Conservation (phyloP, 2,329 filamentous ascomycete genomes). For the Chaetomiaceae sp. region DNA sequence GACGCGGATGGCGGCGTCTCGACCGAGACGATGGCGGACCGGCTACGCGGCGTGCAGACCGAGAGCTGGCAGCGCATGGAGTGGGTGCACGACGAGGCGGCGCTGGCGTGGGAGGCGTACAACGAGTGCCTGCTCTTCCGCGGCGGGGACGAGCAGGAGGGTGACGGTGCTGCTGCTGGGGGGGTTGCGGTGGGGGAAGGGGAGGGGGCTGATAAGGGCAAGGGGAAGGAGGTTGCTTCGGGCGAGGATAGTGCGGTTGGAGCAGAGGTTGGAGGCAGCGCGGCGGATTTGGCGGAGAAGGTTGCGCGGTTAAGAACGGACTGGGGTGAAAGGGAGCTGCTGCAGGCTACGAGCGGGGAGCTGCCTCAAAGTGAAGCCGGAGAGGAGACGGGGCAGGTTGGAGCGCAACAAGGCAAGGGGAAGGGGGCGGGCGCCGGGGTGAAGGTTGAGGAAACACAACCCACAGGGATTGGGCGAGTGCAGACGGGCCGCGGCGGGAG, state of each 20-base stretch:
- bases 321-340: slow-evolving; percentile 40
- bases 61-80: slow-evolving; percentile 75
- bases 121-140: slow-evolving; percentile 62
- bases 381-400: not conserved
- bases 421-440: not conserved
- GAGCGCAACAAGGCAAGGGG: slow-evolving; percentile 1
- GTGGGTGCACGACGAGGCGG: slow-evolving; percentile 76
- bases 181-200: slow-evolving; percentile 14
- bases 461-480: slow-evolving; percentile 4
- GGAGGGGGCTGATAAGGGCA: slow-evolving; percentile 27
- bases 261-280: slow-evolving; percentile 15
- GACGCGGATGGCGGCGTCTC: slow-evolving; percentile 48
- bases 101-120: slow-evolving; percentile 70
- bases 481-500: slow-evolving; percentile 14
- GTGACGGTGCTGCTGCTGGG: slow-evolving; percentile 14
- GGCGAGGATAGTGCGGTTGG: slow-evolving; percentile 12
- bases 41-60: slow-evolving; percentile 70
- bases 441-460: slow-evolving; percentile 6
- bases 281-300: slow-evolving; percentile 30
- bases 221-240: slow-evolving; percentile 17
- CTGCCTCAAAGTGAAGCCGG: not conserved
- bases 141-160: slow-evolving; percentile 9
- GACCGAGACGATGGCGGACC: slow-evolving; percentile 66
- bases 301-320: slow-evolving; percentile 36
- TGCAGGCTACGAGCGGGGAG: slow-evolving; percentile 40